phyloP scores from a whole-genome alignment of 2,329 filamentous ascomycete genomes.

The Neoarthrinium moseri region DNA sequence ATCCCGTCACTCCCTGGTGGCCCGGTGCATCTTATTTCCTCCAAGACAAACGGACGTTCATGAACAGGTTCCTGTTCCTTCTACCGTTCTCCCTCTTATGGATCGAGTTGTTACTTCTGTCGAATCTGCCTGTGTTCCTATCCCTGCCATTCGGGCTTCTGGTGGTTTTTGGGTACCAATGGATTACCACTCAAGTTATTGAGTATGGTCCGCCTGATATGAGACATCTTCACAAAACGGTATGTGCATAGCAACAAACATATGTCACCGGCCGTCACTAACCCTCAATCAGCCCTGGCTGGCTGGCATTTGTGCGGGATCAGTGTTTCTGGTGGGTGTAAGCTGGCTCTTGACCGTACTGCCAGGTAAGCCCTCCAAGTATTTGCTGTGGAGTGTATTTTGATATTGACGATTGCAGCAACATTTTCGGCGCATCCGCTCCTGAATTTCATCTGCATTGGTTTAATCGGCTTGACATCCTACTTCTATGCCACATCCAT shows the following conservation, averaged over 20 bases:
- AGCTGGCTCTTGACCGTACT: conserved; percentile 75
- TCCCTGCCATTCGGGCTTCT: conserved; percentile 71
- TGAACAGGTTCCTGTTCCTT: conserved; percentile 84
- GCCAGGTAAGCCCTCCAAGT: conserved; percentile 52
- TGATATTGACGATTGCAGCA: conserved; percentile 43
- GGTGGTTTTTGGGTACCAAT: conserved; percentile 71
- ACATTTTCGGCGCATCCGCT: conserved; percentile 68
- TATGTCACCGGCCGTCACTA: neutral
- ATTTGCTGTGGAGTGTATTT: neutral
- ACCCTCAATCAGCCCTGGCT: conserved; percentile 69
- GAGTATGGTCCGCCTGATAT: conserved; percentile 85
- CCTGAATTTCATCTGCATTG: conserved; percentile 72
- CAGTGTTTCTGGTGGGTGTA: conserved; percentile 76
- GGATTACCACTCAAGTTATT: conserved; percentile 72
- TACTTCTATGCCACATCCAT: conserved; percentile 91
- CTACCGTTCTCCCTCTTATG: conserved; percentile 81
- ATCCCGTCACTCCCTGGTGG: conserved; percentile 66
- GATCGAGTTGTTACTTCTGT: conserved; percentile 68
- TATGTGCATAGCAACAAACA: conserved; percentile 39
- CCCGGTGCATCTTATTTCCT: conserved; percentile 70
- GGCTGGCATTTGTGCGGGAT: conserved; percentile 87
- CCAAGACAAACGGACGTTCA: conserved; percentile 74
- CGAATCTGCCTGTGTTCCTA: conserved; percentile 70
- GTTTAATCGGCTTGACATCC: conserved; percentile 62
- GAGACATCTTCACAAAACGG: conserved; percentile 85